Evolutionary conservation across 441 rosid genomes (phyloP).

Genomic region (Raphanus hybrid): DNA sequence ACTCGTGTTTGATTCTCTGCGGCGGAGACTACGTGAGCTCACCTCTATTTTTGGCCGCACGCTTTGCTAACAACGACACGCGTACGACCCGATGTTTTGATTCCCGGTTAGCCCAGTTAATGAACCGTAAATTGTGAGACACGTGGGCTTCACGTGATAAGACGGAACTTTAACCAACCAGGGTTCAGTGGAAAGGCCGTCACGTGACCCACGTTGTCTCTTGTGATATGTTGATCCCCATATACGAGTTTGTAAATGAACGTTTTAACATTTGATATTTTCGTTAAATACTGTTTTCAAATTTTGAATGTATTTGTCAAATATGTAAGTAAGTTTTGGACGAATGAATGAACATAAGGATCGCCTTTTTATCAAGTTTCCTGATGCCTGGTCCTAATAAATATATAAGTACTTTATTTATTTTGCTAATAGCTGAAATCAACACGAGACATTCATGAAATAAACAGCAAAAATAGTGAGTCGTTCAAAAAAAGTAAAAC

Average conservation of each 20-base stretch:
- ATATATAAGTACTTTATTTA: not conserved
- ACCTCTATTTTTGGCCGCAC: not conserved
- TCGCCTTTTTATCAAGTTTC: not conserved
- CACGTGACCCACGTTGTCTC: slow-evolving; percentile 40
- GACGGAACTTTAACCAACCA: slow-evolving; percentile 35
- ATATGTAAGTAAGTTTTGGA: too few relatives aligned
- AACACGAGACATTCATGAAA: too few relatives aligned
- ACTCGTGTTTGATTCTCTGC: slow-evolving; percentile 35
- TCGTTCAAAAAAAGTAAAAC: too few relatives aligned
- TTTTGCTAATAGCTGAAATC: not conserved
- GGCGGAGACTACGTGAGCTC: slow-evolving; percentile 20
- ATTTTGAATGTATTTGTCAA: too few relatives aligned
- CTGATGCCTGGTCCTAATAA: not conserved
- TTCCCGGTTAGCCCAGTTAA: not conserved
- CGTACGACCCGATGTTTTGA: slow-evolving; percentile 18
- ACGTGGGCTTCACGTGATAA: slow-evolving; percentile 42
- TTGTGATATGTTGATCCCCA: not conserved
- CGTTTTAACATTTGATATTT: too few relatives aligned
- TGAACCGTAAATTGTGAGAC: slow-evolving; percentile 25
- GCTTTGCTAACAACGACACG: slow-evolving; percentile 24
- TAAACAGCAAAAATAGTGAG: too few relatives aligned
- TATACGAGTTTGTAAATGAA: too few relatives aligned
- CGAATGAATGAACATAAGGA: not conserved
- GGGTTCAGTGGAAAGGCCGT: slow-evolving; percentile 9
- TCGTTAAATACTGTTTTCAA: too few relatives aligned